Base-by-base conservation (phyloP, 768 basidiomycete genomes). In the Asterophora lycoperdoides region DNA sequence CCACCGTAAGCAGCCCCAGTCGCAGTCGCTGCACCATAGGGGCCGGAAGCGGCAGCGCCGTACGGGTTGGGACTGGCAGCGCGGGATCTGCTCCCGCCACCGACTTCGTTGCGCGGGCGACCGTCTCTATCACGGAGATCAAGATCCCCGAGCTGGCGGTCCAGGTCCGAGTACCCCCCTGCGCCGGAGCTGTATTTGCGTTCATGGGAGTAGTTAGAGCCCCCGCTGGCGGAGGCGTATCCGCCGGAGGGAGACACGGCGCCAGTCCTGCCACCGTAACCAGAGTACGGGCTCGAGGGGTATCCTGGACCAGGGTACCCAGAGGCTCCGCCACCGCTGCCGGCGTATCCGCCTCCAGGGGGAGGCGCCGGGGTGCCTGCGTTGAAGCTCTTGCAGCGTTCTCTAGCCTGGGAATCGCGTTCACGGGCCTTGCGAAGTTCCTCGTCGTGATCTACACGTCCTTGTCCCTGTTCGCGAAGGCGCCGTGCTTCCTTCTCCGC, bases 381-480 rank as follows among this genome's bases (percentile, higher is more conserved):
- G 50, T 68, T 74, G 61, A 80, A 76, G 56, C 80, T 83, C 57
- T 73, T 77, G 42, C 80, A 74, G 41, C 80, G 75, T 58, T 82
- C 78, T 33, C 70, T 65, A 38, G 54, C 58, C 39, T 77, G 69
- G 4, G 71, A 68, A 59, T 84, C 83, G 35, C 73, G 70, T 53
- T 82, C 84, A 38, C 82, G 79, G 19, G 77, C 80, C 23, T 71
- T 67, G 41, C 76, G 75, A 23, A 80, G 66, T n/a, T 82, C 79
- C 33, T 71, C 68, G 20, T 84, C 81, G 44, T 74, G 66, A 54
- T 77, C 73, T 29, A 61, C 63, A 45, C 64, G 68, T 43, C 61
- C 63, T 46, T 56, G 59, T 60, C 82, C 81, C 50, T 76, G 73
- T 49, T 77, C 77, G 42, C 79, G 81, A 29, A 77, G 76, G 11